Conservation (phyloP, 2,329 filamentous ascomycete genomes). For the Diaporthe ampelina region DNA sequence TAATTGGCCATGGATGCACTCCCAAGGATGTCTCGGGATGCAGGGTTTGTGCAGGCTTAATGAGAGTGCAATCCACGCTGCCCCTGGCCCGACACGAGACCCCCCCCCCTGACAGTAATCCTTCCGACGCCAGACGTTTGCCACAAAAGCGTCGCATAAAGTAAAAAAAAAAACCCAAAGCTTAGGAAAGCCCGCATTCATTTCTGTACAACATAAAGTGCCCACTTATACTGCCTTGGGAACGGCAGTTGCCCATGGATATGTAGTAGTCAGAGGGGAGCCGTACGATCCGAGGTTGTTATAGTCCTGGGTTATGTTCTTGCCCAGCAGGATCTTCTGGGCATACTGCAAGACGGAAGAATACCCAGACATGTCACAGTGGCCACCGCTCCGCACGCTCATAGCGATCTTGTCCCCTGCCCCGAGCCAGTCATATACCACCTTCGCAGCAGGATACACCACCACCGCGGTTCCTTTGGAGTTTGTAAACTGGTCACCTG, state of each 20-base stretch:
- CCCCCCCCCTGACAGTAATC: constrained; percentile 14
- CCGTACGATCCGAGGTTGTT: constrained; percentile 59
- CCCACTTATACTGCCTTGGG: constrained; percentile 43
- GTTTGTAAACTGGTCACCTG: constrained; percentile 62
- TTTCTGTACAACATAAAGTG: constrained; percentile 37
- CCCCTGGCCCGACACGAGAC: not conserved
- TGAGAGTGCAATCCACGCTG: not conserved
- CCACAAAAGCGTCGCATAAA: not conserved
- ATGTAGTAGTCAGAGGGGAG: constrained; percentile 59
- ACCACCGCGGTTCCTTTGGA: constrained; percentile 63
- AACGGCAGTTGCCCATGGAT: constrained; percentile 59
- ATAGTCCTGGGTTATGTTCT: constrained; percentile 60
- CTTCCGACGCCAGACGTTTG: not conserved
- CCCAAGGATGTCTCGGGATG: not conserved
- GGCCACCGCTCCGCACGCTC: constrained; percentile 60
- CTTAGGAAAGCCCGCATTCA: not conserved
- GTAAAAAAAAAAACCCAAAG: not conserved
- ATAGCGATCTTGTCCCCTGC: constrained; percentile 63
- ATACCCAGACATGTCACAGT: constrained; percentile 65
- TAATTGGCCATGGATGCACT: not conserved
- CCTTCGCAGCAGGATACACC: constrained; percentile 64
- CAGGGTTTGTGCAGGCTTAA: not conserved
- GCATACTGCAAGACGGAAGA: constrained; percentile 64
- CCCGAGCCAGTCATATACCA: constrained; percentile 68
- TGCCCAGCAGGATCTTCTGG: constrained; percentile 61